phyloP scores from a whole-genome alignment of 139 green algal species.

The Auxenochlorella pyrenoidosa region DNA sequence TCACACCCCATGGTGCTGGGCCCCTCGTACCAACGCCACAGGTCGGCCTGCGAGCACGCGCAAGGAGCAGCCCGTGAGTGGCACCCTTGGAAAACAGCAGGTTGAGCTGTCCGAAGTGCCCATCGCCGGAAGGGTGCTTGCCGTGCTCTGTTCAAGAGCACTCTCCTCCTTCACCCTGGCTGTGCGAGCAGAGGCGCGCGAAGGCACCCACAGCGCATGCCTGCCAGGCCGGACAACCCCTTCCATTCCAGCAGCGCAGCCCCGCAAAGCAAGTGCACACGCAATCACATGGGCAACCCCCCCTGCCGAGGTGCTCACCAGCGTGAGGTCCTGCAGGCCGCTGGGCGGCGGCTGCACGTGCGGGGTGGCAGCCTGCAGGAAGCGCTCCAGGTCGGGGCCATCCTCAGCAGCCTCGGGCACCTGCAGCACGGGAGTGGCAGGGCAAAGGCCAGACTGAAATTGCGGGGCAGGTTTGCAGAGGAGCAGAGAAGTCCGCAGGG shows the following conservation, averaged over 20 bases:
- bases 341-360: conserved; percentile 2
- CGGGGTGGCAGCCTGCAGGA: conserved; percentile 45
- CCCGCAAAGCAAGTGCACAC: too few relatives aligned
- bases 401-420: conserved; percentile 32
- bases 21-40: conserved; percentile 71
- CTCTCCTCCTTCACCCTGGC: background rate
- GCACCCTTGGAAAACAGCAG: background rate
- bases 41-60: conserved; percentile 43
- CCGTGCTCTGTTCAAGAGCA: background rate
- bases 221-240: background rate
- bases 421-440: background rate
- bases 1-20: conserved; percentile 61
- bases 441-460: background rate
- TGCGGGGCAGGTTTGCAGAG: too few relatives aligned
- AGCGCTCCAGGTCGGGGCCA: conserved; percentile 47
- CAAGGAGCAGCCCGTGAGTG: background rate
- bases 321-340: conserved; percentile 5
- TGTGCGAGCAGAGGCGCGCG: background rate
- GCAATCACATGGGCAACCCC: too few relatives aligned
- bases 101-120: too few relatives aligned
- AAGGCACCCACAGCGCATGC: background rate
- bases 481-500: too few relatives aligned
- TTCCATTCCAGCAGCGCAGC: background rate
- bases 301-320: conserved; percentile 15
- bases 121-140: too few relatives aligned